Conservation (phyloP, 75 land plant genomes). For the Cupressus sempervirens region DNA sequence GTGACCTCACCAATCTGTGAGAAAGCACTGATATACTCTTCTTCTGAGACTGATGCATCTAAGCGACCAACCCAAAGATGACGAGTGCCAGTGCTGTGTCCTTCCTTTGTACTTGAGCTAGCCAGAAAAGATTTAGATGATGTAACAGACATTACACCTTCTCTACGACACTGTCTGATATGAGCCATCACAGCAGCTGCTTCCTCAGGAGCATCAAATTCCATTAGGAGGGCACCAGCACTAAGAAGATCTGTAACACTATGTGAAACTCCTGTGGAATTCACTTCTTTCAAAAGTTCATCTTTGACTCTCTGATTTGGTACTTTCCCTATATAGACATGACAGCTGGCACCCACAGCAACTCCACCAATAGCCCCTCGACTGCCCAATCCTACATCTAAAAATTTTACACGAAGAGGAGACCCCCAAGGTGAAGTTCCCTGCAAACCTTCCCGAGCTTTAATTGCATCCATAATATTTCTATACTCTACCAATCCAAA, state of each 20-base stretch:
- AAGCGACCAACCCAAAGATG: slow-evolving; percentile 51
- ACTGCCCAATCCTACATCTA: slow-evolving; percentile 58
- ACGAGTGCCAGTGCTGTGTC: slow-evolving; percentile 21
- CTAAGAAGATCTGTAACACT: slow-evolving; percentile 53
- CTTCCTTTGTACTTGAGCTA: slow-evolving; percentile 21
- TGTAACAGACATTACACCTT: slow-evolving; percentile 20
- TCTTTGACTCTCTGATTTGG: slow-evolving; percentile 65
- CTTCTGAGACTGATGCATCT: slow-evolving; percentile 41
- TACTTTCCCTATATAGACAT: slow-evolving; percentile 80
- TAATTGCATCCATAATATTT: slow-evolving; percentile 77
- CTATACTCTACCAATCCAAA: slow-evolving; percentile 75
- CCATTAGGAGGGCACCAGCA: slow-evolving; percentile 74
- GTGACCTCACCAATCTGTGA: slow-evolving; percentile 43
- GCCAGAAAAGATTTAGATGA: slow-evolving; percentile 12
- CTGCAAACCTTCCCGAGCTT: slow-evolving; percentile 72
- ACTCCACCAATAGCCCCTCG: slow-evolving; percentile 48
- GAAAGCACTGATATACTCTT: slow-evolving; percentile 46
- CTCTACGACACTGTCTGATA: slow-evolving; percentile 63
- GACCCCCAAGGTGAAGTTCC: slow-evolving; percentile 61
- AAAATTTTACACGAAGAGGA: slow-evolving; percentile 54
- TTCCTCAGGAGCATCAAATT: slow-evolving; percentile 84
- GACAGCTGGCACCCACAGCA: slow-evolving; percentile 67
- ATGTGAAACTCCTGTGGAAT: slow-evolving; percentile 46
- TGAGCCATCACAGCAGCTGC: slow-evolving; percentile 61
- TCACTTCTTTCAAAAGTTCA: slow-evolving; percentile 65